Conservation (phyloP, 2,329 filamentous ascomycete species). For the Daldinia sp. region DNA sequence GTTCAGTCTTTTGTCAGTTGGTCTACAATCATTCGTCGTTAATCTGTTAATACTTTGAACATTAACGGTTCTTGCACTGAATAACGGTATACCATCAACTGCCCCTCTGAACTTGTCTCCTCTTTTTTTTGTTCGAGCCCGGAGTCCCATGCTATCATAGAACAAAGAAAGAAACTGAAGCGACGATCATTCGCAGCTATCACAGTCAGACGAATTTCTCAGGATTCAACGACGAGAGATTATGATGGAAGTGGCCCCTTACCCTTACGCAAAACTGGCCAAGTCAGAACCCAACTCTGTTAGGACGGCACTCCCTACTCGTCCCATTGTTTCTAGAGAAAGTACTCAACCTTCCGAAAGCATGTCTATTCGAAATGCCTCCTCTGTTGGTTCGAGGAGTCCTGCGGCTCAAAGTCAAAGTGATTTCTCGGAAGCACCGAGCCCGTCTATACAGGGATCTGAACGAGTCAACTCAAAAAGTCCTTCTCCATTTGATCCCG, state of each 20-base stretch:
- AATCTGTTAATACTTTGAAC: constrained; percentile 21
- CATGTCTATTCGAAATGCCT: constrained; percentile 31
- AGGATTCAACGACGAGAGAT: constrained; percentile 18
- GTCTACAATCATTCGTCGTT: constrained; percentile 8
- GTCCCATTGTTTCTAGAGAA: constrained; percentile 42
- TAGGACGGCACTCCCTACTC: constrained; percentile 45
- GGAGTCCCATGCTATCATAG: constrained; percentile 21
- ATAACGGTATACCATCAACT: constrained; percentile 13
- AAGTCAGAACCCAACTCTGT: constrained; percentile 39
- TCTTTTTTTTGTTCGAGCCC: constrained; percentile 6
- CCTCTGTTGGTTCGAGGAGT: constrained; percentile 41
- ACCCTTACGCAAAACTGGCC: constrained; percentile 33
- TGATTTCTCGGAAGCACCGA: constrained; percentile 41
- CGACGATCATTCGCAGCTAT: constrained; percentile 18
- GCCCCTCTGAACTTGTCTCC: not conserved
- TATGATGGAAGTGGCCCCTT: constrained; percentile 41
- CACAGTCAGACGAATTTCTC: constrained; percentile 4
- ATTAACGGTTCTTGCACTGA: constrained; percentile 11
- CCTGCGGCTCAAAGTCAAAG: constrained; percentile 40
- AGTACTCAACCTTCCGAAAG: constrained; percentile 38
- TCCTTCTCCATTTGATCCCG: constrained; percentile 44
- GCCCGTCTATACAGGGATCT: constrained; percentile 44
- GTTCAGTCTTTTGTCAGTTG: constrained; percentile 9
- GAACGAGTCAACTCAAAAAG: constrained; percentile 45
- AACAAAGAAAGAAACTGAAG: constrained; percentile 5